Evolutionary conservation across 2,329 filamentous ascomycete species (phyloP).

Genomic region (Metarhizium sp.): DNA sequence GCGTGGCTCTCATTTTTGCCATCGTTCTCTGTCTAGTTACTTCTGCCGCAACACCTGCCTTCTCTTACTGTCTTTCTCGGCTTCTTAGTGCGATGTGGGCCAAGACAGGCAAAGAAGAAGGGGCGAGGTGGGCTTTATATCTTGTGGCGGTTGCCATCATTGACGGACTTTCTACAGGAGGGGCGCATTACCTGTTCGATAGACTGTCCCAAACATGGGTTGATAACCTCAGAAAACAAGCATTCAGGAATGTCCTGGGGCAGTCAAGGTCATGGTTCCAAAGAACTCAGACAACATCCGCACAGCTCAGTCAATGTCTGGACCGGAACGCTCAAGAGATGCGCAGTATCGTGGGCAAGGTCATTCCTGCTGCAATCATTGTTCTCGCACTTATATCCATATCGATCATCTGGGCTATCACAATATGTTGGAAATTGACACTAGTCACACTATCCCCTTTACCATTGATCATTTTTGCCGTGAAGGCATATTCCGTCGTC

Average conservation of each 20-base stretch:
- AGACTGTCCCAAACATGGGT: slow-evolving; percentile 67
- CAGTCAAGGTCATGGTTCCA: slow-evolving; percentile 79
- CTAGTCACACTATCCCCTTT: slow-evolving; percentile 62
- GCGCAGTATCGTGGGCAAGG: slow-evolving; percentile 70
- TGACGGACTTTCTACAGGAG: slow-evolving; percentile 57
- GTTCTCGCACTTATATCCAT: slow-evolving; percentile 57
- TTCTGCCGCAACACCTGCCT: slow-evolving; percentile 60
- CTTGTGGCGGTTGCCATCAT: slow-evolving; percentile 58
- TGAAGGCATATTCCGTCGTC: slow-evolving; percentile 54
- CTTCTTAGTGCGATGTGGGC: slow-evolving; percentile 63
- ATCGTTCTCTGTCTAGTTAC: slow-evolving; percentile 53
- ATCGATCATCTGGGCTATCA: slow-evolving; percentile 66
- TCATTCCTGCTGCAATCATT: slow-evolving; percentile 60
- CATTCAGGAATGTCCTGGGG: slow-evolving; percentile 58
- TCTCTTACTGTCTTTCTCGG: slow-evolving; percentile 66
- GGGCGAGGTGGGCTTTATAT: slow-evolving; percentile 58
- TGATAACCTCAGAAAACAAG: slow-evolving; percentile 57
- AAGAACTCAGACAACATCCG: slow-evolving; percentile 51
- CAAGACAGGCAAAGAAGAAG: slow-evolving; percentile 34
- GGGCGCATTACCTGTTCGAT: slow-evolving; percentile 64
- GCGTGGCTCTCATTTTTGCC: slow-evolving; percentile 47
- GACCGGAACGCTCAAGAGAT: slow-evolving; percentile 83
- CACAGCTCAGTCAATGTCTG: slow-evolving; percentile 58
- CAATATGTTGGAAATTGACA: slow-evolving; percentile 70
- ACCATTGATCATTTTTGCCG: slow-evolving; percentile 58